Percentiles rank a stretch among this genome's conserved stretches.
These are phyloP conservation scores for Ophiostoma sp. DNA, from an alignment of 2,329 filamentous ascomycete genomes.

Conservation along the genomic window DNA sequence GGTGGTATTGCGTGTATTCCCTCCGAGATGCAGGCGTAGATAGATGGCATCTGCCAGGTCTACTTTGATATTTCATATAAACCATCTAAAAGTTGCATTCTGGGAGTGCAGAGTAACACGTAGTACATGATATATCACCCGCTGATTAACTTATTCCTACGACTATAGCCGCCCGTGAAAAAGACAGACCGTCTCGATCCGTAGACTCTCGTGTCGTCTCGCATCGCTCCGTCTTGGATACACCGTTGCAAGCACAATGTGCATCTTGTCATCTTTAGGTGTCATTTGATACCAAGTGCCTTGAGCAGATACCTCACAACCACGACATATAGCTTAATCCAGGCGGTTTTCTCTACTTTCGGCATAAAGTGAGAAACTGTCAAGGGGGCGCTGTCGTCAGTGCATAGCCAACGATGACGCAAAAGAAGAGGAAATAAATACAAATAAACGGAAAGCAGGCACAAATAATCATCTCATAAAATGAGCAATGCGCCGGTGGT, in stretches of 20 bases:
- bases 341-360: not conserved
- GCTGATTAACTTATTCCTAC: not conserved
- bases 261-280: not conserved
- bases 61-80: not conserved
- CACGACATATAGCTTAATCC: not conserved
- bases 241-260: not conserved
- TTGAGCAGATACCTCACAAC: not conserved
- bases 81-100: not conserved
- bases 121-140: not conserved
- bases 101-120: not conserved
- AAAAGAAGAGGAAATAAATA: not conserved
- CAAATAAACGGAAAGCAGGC: too few species aligned
- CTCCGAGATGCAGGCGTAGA: not conserved
- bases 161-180: too few species aligned
- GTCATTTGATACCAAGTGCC: not conserved
- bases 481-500: not conserved
- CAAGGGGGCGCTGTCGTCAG: not conserved
- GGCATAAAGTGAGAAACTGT: not conserved
- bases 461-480: not conserved
- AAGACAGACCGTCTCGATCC: not conserved
- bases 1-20: not conserved
- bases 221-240: not conserved
- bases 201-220: not conserved
- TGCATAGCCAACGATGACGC: not conserved
- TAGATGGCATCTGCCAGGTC: not conserved